A percentile compares a stretch with the other conserved stretches of the same genome.
Evolutionary conservation across 768 basidiomycete species (phyloP).

Genomic region (Polyporus arcularius): DNA sequence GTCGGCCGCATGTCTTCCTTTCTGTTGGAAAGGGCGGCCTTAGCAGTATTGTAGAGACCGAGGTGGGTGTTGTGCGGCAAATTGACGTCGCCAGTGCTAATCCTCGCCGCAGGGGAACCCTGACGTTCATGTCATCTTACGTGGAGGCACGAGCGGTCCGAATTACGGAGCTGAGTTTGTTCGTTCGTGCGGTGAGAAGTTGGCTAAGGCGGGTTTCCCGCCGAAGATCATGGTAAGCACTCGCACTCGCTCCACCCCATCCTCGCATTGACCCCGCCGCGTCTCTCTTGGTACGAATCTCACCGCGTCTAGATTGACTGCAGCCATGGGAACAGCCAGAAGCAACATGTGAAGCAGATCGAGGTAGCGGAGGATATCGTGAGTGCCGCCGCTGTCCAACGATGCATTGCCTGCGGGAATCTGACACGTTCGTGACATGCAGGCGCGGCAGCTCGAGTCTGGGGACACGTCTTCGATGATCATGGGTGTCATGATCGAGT

Average conservation of each 20-base stretch:
- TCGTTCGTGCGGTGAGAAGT: slow-evolving; percentile 68
- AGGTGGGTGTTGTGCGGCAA: slow-evolving; percentile 44
- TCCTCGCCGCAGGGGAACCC: slow-evolving; percentile 67
- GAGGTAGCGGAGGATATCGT: slow-evolving; percentile 92
- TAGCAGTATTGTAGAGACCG: slow-evolving; percentile 93
- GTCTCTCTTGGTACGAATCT: not conserved
- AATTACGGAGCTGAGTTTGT: slow-evolving; percentile 86
- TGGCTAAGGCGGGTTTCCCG: slow-evolving; percentile 75
- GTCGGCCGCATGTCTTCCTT: slow-evolving; percentile 91
- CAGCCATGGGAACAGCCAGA: slow-evolving; percentile 94
- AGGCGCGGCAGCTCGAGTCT: slow-evolving; percentile 75
- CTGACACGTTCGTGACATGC: slow-evolving; percentile 8
- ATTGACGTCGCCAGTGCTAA: not conserved
- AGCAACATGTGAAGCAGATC: slow-evolving; percentile 87
- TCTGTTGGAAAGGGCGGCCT: slow-evolving; percentile 96
- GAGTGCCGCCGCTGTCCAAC: slow-evolving; percentile 30
- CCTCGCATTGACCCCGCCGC: not conserved
- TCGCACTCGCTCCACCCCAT: not conserved
- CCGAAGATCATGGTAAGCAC: slow-evolving; percentile 82
- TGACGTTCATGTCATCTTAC: slow-evolving; percentile 91
- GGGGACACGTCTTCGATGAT: slow-evolving; percentile 72
- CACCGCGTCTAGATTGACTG: slow-evolving; percentile 74
- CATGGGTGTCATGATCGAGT: slow-evolving; percentile 96
- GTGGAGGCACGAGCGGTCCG: slow-evolving; percentile 87
- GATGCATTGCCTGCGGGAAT: not conserved